Base-by-base conservation (phyloP, 2,329 filamentous ascomycete species). In the Trichophyton benhamiae region DNA sequence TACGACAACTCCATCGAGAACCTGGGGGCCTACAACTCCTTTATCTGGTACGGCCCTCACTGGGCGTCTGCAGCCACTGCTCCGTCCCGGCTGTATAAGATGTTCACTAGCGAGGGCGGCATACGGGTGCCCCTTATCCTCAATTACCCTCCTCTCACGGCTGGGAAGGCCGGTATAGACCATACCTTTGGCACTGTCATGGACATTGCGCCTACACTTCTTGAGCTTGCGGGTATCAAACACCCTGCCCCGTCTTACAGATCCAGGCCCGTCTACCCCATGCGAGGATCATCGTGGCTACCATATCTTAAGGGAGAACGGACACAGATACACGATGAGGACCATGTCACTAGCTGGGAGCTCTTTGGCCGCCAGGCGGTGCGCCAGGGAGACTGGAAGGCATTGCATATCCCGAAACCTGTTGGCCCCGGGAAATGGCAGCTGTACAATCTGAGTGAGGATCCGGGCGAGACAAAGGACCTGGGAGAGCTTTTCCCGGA, bases 1-100 rank as follows among this genome's bases (percentile, higher is more conserved):
- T 83, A 83, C 69, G 74, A 83, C 70, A 83, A 83, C 67, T 74
- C 73, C 42, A 74, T 84, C 20, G 80, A 83, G 27, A 85, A 84
- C 63, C 75, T 85, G 33, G 83, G 83, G 9, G 78, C 81, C 58
- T 79, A 72, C 57, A 74, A 83, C 67, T 81, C 78, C 1, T 85
- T 82, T 67, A 79, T 83, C 62, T 85, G 82, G 82, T 84, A 84
- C 64, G 82, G 82, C 1, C 79, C 79, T 2, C 77, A 77, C 13
- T 83, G 82, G 80, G 81, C 81, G 0, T 77, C 79, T 67, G 80
- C 79, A 33, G 76, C 79, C 11, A 82, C 80, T 0, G 79, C 80
- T 1, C 79, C 79, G 1, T 77, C 74, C 9, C 70, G 76, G 33
- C 68, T 77, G 25, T 81, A 78, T 72, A 80, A 80, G 62, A 74